Conservation (phyloP, 2,329 filamentous ascomycete genomes). For the Curvularia eragrostidis region DNA sequence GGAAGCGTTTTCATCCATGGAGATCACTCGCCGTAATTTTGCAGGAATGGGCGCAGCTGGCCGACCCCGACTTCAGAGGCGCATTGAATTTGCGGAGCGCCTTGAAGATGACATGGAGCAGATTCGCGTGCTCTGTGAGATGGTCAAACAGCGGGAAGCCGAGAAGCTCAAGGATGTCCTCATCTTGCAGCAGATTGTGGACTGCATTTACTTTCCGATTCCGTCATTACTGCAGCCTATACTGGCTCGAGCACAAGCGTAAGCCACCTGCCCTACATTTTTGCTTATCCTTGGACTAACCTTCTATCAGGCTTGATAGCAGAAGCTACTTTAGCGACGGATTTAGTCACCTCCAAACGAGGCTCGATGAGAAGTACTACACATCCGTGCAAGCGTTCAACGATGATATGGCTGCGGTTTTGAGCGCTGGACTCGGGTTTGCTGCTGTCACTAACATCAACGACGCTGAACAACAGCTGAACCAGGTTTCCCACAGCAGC, state of each 20-base stretch:
- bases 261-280: conserved; percentile 57
- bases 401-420: conserved; percentile 62
- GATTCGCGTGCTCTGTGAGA: conserved; percentile 72
- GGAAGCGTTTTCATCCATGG: conserved; percentile 97
- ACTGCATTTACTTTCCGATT: conserved; percentile 91
- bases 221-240: conserved; percentile 77
- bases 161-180: conserved; percentile 79
- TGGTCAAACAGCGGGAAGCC: conserved; percentile 76
- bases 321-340: conserved; percentile 63
- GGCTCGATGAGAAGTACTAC: conserved; percentile 64
- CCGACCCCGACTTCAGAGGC: conserved; percentile 74
- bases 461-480: conserved; percentile 53
- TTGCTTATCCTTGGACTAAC: conserved; percentile 4
- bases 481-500: conserved; percentile 50
- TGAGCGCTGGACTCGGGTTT: conserved; percentile 62
- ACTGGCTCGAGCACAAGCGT: conserved; percentile 81
- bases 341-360: conserved; percentile 60
- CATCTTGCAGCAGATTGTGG: conserved; percentile 78
- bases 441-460: conserved; percentile 51
- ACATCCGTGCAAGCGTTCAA: conserved; percentile 68
- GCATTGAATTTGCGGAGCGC: conserved; percentile 85
- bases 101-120: conserved; percentile 79
- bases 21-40: conserved; percentile 93
- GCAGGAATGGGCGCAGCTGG: conserved; percentile 91
- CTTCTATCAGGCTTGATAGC: conserved; percentile 49